Conservation (phyloP, 225 moss, liverwort and hornwort species). For the Bryum argenteum region DNA sequence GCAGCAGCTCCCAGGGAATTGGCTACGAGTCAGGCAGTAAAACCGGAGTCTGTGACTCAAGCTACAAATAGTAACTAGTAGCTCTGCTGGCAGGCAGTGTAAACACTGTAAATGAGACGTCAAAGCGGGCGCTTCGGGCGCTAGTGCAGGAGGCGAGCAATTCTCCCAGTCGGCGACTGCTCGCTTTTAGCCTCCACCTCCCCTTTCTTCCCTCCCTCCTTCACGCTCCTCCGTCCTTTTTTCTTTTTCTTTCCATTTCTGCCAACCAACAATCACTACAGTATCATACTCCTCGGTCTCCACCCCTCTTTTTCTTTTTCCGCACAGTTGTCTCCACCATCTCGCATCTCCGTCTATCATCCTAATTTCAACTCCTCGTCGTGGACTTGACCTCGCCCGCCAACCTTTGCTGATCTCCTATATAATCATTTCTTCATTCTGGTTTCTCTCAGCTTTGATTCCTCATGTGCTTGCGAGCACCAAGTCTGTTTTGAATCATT, state of each 20-base stretch:
- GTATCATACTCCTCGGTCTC: too few species aligned
- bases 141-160: background rate
- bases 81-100: too few species aligned
- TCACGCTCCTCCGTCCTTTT: slow-evolving; percentile 20
- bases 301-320: background rate
- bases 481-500: fast-evolving
- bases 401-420: background rate
- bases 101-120: background rate
- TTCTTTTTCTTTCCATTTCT: background rate
- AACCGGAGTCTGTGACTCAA: too few species aligned
- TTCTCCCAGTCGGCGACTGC: slow-evolving; percentile 24
- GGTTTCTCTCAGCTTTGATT: background rate
- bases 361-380: background rate
- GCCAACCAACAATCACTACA: background rate
- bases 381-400: slow-evolving; percentile 14
- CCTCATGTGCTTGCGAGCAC: background rate
- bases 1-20: too few species aligned
- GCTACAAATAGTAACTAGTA: too few species aligned
- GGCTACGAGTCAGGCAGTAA: too few species aligned
- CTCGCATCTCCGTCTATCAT: background rate
- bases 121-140: too few species aligned
- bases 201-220: background rate
- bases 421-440: background rate
- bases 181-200: background rate
- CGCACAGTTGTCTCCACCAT: background rate